Evolutionary conservation across 257 asterid genomes (phyloP).

Genomic region (Catharanthus roseus): DNA sequence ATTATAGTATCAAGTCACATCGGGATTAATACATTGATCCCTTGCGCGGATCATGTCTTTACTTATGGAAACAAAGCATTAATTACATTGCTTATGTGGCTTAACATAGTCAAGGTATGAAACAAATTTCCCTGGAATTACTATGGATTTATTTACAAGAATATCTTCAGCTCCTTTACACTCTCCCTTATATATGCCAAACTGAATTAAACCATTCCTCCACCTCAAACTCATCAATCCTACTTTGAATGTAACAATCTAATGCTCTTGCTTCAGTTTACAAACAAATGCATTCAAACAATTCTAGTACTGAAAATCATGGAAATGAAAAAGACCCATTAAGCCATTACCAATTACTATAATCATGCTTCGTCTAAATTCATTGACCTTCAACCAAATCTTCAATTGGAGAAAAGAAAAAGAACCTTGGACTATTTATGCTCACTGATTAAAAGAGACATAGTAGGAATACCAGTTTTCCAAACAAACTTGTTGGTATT

Average conservation of each 20-base stretch:
- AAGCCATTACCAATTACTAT: neutral
- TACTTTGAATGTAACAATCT: neutral
- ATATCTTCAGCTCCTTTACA: neutral
- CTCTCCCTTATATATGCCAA: neutral
- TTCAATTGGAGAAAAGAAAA: neutral
- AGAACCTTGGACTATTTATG: neutral
- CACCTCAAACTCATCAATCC: neutral
- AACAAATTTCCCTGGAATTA: too few species aligned
- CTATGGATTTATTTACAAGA: neutral
- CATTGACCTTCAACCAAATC: neutral
- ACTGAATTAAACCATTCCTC: neutral
- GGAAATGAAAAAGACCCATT: neutral
- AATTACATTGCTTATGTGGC: too few species aligned
- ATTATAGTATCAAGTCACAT: too few species aligned
- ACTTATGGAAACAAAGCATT: too few species aligned
- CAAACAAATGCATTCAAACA: neutral
- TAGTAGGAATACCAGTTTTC: constrained; percentile 36
- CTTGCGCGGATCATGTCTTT: too few species aligned
- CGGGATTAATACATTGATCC: too few species aligned
- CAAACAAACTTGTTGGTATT: constrained; percentile 24
- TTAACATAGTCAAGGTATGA: too few species aligned
- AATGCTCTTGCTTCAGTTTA: neutral
- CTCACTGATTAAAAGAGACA: neutral
- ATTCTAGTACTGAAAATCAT: neutral
- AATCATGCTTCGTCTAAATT: neutral